Percentiles rank a stretch among this genome's conserved stretches.
Conservation (phyloP, 108 stramenopile genomes). For the Cafeteria roenbergensis region DNA sequence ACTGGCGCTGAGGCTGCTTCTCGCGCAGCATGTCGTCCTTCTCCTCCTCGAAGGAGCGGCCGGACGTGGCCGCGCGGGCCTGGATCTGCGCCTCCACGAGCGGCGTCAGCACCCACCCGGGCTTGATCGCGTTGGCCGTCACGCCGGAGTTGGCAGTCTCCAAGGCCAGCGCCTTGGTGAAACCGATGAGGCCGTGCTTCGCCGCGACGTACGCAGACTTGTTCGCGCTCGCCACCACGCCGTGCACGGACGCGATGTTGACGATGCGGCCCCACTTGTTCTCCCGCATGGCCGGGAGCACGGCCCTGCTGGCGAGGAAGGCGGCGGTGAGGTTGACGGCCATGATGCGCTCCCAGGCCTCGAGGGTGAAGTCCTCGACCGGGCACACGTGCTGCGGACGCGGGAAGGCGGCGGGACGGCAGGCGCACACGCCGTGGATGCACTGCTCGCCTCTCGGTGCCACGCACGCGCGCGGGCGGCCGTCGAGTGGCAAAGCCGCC, state of each 20-base stretch:
- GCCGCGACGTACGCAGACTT: conserved; percentile 39
- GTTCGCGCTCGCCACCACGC: conserved; percentile 19
- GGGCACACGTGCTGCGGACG: conserved; percentile 24
- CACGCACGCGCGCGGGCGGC: too few species aligned
- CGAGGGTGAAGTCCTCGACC: conserved; percentile 15
- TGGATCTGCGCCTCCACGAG: conserved; percentile 13
- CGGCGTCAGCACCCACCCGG: conserved; percentile 31
- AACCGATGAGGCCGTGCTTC: conserved; percentile 42
- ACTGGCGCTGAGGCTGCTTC: conserved; percentile 8
- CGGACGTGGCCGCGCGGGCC: conserved; percentile 1
- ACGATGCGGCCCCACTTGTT: conserved; percentile 22
- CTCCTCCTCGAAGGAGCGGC: conserved; percentile 13
- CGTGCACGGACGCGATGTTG: conserved; percentile 24
- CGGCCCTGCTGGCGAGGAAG: conserved; percentile 8
- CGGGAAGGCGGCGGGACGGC: too few species aligned
- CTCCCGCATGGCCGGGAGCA: conserved; percentile 18
- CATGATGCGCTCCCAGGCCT: conserved; percentile 20
- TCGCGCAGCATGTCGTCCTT: conserved; percentile 5
- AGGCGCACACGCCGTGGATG: too few species aligned
- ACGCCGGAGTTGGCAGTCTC: conserved; percentile 37
- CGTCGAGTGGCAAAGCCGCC: too few species aligned
- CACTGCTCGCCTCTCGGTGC: too few species aligned
- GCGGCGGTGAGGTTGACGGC: conserved; percentile 20
- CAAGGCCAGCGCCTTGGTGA: conserved; percentile 32
- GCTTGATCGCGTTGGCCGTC: conserved; percentile 43